Evolutionary conservation across 2,329 filamentous ascomycete species (phyloP).

Genomic region (Fusarium xyrophilum): DNA sequence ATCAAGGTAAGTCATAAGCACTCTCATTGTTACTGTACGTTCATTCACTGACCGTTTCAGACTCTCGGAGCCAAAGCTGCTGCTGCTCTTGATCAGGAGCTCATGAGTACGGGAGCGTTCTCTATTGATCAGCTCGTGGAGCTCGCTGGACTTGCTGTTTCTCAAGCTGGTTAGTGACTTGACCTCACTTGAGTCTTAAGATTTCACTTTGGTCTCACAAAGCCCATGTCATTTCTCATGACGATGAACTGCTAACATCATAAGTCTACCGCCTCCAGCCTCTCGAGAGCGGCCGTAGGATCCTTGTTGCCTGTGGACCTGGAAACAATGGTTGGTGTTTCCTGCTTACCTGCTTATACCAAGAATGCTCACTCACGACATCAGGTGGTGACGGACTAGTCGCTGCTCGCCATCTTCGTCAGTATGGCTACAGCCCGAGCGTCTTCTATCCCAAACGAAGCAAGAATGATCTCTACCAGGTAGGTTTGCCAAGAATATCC

Average conservation of each 20-base stretch:
- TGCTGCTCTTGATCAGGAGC: conserved; percentile 86
- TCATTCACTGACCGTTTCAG: conserved; percentile 53
- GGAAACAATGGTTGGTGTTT: conserved; percentile 68
- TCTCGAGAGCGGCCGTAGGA: conserved; percentile 68
- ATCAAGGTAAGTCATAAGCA: conserved; percentile 41
- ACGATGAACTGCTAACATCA: background rate
- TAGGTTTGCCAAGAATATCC: conserved; percentile 54
- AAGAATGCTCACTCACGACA: background rate
- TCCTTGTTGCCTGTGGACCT: conserved; percentile 92
- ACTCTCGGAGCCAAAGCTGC: conserved; percentile 89
- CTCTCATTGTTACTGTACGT: background rate
- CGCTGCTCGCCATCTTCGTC: conserved; percentile 86
- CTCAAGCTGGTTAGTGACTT: conserved; percentile 74
- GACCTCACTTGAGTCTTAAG: background rate
- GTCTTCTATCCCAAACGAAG: conserved; percentile 93
- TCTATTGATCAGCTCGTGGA: conserved; percentile 98
- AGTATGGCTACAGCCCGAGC: conserved; percentile 88
- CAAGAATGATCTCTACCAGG: conserved; percentile 89
- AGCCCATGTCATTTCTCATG: background rate
- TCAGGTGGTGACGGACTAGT: conserved; percentile 89
- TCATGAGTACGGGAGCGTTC: conserved; percentile 89
- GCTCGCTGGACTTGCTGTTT: conserved; percentile 88
- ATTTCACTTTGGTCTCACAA: background rate
- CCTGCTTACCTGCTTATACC: background rate
- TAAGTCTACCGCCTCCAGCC: conserved; percentile 89